Base-by-base conservation (phyloP, 352 stramenopile genomes). In the Phytophthora brassicae region DNA sequence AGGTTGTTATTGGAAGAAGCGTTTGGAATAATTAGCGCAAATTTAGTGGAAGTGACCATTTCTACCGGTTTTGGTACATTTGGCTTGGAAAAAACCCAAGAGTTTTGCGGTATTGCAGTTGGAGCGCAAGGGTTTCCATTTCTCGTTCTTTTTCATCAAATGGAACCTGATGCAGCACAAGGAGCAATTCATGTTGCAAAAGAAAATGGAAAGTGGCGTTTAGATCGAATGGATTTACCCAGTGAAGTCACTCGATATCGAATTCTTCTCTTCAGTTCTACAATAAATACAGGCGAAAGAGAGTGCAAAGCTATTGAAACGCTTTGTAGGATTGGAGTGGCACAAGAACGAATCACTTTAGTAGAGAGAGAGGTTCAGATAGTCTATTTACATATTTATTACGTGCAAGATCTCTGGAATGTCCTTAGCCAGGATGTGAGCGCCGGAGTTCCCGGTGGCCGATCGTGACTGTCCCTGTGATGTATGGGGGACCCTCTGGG, bases 1-100 rank as follows among this genome's bases (percentile, higher is more conserved):
- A 84, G 75, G 60, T 48, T 87, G 2, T 57, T 89, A 13, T 42
- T 89, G 11, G 77, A 89, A 50, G 77, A 87, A 49, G 75, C 74
- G 3, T 35, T 86, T n/a, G 66, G 66, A 6, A 60, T 57, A 3
- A 42, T 75, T 4, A 51, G 56, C 7, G 65, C 66, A 3, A 52
- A 68, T 16, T 12, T 48, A 8, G 60, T 77, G 22, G 43, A 81
- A 22, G 47, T 86, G 13, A 60, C 35, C 0, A 80, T 68, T 20
- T 33, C 60, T 0, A 66, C 53, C 1, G 77, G 77, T 0, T 24
- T 68, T 28, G 41, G 36, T 11, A 65, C 68, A 22, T 29, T 57
- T 3, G 78, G 78, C 0, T 47, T 75, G 3, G 49, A 63, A 41
- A 54, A 45, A 5, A 60, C 46, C 2, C 48, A 66, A 2, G 29